phyloP scores from a whole-genome alignment of 2,329 filamentous ascomycete genomes.

The Botrytis pseudocinerea region DNA sequence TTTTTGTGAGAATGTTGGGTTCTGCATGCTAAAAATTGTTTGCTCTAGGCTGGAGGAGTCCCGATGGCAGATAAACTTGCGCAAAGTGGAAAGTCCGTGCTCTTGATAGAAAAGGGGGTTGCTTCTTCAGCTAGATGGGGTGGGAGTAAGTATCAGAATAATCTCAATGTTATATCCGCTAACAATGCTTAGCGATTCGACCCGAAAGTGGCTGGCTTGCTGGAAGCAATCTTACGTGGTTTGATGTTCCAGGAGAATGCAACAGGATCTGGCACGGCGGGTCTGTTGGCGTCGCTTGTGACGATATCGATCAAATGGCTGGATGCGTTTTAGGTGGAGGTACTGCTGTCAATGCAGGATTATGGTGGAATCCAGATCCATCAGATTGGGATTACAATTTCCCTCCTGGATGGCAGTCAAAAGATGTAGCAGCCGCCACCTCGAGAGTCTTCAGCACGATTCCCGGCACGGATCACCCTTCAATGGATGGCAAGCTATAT shows the following conservation, averaged over 20 bases:
- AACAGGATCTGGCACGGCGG: conserved; percentile 58
- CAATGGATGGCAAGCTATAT: conserved; percentile 65
- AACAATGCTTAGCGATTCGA: conserved; percentile 31
- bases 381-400: conserved; percentile 73
- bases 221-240: conserved; percentile 64
- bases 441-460: conserved; percentile 67
- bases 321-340: conserved; percentile 68
- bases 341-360: conserved; percentile 59
- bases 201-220: conserved; percentile 56
- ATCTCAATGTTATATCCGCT: conserved; percentile 11
- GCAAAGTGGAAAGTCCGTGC: conserved; percentile 63
- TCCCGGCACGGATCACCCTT: conserved; percentile 66
- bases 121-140: conserved; percentile 65
- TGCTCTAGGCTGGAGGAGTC: conserved; percentile 47
- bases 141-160: conserved; percentile 45
- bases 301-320: conserved; percentile 71
- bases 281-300: conserved; percentile 55
- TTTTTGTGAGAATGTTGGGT: background rate
- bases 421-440: conserved; percentile 60
- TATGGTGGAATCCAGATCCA: conserved; percentile 67
- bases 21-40: background rate
- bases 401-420: conserved; percentile 68
- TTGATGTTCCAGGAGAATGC: conserved; percentile 70
- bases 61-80: conserved; percentile 60
- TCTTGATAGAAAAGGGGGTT: conserved; percentile 62